A percentile compares a stretch with the other conserved stretches of the same genome.
These are phyloP conservation scores for Ormosia semicastrata DNA, from an alignment of 306 rosid species.

Conservation along the genomic window DNA sequence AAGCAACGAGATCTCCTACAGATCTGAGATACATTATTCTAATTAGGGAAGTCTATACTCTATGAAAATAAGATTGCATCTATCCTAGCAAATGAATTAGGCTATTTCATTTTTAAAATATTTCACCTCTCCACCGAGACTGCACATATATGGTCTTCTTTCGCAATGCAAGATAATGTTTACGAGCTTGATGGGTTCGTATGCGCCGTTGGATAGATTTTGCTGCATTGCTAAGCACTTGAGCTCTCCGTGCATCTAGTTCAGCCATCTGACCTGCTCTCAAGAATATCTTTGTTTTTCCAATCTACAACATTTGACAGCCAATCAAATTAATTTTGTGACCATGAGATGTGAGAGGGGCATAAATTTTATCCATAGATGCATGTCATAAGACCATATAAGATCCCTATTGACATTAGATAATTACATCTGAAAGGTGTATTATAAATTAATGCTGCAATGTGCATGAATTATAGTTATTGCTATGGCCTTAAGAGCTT, in stretches of 20 bases:
- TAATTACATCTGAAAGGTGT: constrained; percentile 13
- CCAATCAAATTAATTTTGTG: constrained; percentile 29
- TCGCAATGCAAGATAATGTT: constrained; percentile 73
- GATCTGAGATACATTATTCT: constrained; percentile 21
- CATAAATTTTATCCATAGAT: constrained; percentile 14
- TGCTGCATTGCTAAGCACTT: constrained; percentile 80
- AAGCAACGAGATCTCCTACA: constrained; percentile 15
- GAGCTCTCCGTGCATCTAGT: constrained; percentile 83
- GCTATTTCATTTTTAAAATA: constrained; percentile 20
- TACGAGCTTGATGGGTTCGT: constrained; percentile 81
- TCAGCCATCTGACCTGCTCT: constrained; percentile 99
- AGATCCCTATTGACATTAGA: constrained; percentile 12
- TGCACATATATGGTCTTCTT: constrained; percentile 68
- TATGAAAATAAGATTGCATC: constrained; percentile 12
- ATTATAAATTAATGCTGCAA: constrained; percentile 22
- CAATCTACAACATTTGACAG: constrained; percentile 65
- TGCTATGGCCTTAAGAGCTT: constrained; percentile 4
- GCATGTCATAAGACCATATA: constrained; percentile 13
- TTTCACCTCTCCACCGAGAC: constrained; percentile 87
- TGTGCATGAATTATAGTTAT: constrained; percentile 14
- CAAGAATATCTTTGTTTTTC: constrained; percentile 90
- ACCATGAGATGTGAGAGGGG: constrained; percentile 13
- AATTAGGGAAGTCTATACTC: constrained; percentile 12
- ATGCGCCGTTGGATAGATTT: constrained; percentile 76
- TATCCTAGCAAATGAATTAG: constrained; percentile 20